phyloP scores from a whole-genome alignment of 1,139 yeast genomes.

The Ogataea hybrid region DNA sequence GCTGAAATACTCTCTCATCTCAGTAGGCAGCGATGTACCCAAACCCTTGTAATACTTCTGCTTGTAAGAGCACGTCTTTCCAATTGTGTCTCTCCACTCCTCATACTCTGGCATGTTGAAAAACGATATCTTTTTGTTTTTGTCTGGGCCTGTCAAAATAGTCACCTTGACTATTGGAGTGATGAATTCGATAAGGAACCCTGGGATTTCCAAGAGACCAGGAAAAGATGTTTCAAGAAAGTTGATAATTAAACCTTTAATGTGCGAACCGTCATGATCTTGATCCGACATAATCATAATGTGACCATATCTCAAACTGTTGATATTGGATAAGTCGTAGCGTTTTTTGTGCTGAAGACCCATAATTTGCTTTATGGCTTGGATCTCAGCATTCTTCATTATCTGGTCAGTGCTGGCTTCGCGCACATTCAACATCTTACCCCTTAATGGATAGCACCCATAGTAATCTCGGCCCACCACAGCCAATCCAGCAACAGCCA shows the following conservation, averaged over 20 bases:
- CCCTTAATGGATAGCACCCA: constrained; percentile 95
- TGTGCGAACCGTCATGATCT: constrained; percentile 99
- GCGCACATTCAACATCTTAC: constrained; percentile 91
- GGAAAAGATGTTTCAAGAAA: constrained; percentile 94
- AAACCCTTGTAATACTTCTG: constrained; percentile 98
- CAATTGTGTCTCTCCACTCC: constrained; percentile 85
- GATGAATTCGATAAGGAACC: constrained; percentile 88
- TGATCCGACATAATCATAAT: constrained; percentile 99
- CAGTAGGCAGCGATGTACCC: constrained; percentile 86
- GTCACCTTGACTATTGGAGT: constrained; percentile 96
- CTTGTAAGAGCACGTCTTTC: constrained; percentile 75
- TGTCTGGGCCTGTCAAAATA: constrained; percentile 61
- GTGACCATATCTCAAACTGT: constrained; percentile 87
- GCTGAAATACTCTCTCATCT: constrained; percentile 86
- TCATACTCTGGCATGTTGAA: constrained; percentile 97
- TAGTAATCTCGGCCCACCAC: constrained; percentile 95
- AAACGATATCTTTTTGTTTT: constrained; percentile 60
- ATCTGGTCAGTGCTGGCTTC: constrained; percentile 96
- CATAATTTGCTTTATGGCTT: constrained; percentile 91
- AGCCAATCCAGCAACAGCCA: constrained; percentile 91
- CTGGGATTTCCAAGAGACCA: constrained; percentile 86
- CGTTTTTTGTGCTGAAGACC: constrained; percentile 92
- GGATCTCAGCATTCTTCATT: constrained; percentile 88
- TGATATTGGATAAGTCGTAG: constrained; percentile 61
- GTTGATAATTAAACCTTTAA: constrained; percentile 92